Base-by-base conservation (phyloP, 768 basidiomycete genomes). In the Hydnum rufescens region DNA sequence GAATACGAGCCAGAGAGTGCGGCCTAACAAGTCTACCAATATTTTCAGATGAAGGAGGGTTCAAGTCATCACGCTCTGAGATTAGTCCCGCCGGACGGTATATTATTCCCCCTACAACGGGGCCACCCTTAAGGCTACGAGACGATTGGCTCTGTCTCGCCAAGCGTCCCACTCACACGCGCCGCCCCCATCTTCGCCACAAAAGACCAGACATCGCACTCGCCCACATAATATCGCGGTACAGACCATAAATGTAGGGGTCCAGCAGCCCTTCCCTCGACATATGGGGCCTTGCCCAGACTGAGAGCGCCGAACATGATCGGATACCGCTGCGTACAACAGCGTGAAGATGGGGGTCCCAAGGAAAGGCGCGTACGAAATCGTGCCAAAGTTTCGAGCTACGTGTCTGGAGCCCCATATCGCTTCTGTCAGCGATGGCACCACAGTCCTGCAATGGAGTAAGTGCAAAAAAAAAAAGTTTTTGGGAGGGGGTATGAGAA, bases 261-360 rank as follows among this genome's bases (percentile, higher is more conserved):
- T 62, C 82, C 81, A 87, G 57, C 85, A 88, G 32, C 61, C 52
- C 3, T 66, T 59, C 3, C 85, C 83, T 42, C 61, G 60, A 58
- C 84, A 86, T 2, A 76, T 63, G 25, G 57, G 64, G 30, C 54
- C 55, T 25, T 32, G 42, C 32, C 53, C 57, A 23, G 62, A 67
- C 0, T 59, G 57, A n/a, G 61, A 65, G 3, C 61, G 42, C 5
- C 72, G 67, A 54, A 76, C 74, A 2, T 70, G 64, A 3, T 71
- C 71, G 4, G 79, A 72, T 46, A 83, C 60, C 57, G 78, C 75
- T 13, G 85, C 85, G 55, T 85, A 88, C 0, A 87, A 60, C 62
- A 82, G 86, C 2, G 85, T 84, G 62, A 85, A 86, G 0, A 76
- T 32, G 1, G 82, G 75, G 0, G 82, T 84, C 3, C 82, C 84